phyloP scores from a whole-genome alignment of 495 filamentous ascomycete species.

The Extremus antarcticus region DNA sequence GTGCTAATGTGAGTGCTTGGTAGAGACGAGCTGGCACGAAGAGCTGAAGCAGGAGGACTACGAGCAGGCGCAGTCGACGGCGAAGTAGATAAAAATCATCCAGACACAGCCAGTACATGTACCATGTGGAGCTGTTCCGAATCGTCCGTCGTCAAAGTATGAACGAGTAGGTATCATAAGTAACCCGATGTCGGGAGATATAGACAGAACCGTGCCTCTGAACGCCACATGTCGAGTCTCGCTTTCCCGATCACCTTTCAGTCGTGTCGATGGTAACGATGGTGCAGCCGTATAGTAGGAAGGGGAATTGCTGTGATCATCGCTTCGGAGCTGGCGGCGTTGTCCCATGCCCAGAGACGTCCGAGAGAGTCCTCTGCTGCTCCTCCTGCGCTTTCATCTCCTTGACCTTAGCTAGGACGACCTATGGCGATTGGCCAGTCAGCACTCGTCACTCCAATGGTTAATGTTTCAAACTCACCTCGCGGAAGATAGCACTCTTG shows the following conservation, averaged over 20 bases:
- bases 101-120: no score
- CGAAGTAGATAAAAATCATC: no score
- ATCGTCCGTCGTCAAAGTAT: background rate
- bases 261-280: no score
- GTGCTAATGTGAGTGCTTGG: background rate
- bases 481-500: constrained; percentile 86
- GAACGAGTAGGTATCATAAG: background rate
- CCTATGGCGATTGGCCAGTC: constrained; percentile 24
- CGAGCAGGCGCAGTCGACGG: constrained; percentile 14
- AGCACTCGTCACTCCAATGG: background rate
- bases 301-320: background rate
- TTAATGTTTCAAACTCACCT: constrained; percentile 36
- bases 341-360: background rate
- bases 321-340: background rate
- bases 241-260: no score
- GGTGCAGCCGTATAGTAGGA: no score
- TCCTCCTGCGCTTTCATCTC: constrained; percentile 81
- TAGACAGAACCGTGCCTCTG: background rate
- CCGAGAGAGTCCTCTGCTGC: constrained; percentile 6
- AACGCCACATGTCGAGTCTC: background rate
- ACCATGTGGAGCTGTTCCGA: background rate
- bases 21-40: constrained; percentile 18
- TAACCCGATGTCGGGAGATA: background rate
- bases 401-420: constrained; percentile 91
- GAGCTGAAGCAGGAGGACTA: constrained; percentile 20